Percentiles rank a stretch among this genome's conserved stretches.
Conservation (phyloP, 1,284 basidiomycete species). For the Leccinum pseudoinsigne region DNA sequence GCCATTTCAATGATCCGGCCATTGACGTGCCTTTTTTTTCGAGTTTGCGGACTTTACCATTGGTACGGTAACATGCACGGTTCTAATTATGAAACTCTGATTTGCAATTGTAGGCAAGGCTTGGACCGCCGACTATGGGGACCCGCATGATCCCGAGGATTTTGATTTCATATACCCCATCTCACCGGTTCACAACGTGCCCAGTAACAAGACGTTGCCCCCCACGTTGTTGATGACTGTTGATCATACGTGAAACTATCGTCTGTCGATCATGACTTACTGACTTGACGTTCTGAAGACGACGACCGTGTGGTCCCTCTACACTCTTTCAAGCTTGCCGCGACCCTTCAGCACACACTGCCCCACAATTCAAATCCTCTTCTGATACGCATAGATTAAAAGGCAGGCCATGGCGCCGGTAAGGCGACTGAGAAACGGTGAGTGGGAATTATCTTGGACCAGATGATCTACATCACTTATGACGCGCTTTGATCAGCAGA, state of each 20-base stretch:
- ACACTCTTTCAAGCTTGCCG: constrained; percentile 81
- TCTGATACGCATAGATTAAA: constrained; percentile 74
- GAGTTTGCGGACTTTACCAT: constrained; percentile 80
- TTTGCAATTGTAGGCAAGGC: constrained; percentile 52
- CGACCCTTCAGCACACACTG: constrained; percentile 65
- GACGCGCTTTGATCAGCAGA: constrained; percentile 36
- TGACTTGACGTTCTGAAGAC: constrained; percentile 42
- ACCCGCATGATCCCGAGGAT: constrained; percentile 71
- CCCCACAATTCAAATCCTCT: constrained; percentile 69
- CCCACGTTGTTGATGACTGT: constrained; percentile 73
- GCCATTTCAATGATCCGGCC: neutral
- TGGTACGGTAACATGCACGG: constrained; percentile 39
- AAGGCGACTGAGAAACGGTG: constrained; percentile 77
- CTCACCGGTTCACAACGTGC: constrained; percentile 77
- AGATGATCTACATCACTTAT: constrained; percentile 5
- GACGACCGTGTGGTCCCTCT: constrained; percentile 83
- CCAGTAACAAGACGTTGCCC: constrained; percentile 59
- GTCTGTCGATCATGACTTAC: constrained; percentile 5
- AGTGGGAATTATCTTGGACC: neutral
- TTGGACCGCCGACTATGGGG: constrained; percentile 84
- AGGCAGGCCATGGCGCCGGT: constrained; percentile 80
- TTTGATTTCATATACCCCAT: constrained; percentile 83
- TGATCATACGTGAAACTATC: constrained; percentile 57
- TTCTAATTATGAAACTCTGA: constrained; percentile 7
- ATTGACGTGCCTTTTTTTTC: constrained; percentile 10